Evolutionary conservation across 2,329 filamentous ascomycete genomes (phyloP).

Genomic region (Dissoconium aciculare): DNA sequence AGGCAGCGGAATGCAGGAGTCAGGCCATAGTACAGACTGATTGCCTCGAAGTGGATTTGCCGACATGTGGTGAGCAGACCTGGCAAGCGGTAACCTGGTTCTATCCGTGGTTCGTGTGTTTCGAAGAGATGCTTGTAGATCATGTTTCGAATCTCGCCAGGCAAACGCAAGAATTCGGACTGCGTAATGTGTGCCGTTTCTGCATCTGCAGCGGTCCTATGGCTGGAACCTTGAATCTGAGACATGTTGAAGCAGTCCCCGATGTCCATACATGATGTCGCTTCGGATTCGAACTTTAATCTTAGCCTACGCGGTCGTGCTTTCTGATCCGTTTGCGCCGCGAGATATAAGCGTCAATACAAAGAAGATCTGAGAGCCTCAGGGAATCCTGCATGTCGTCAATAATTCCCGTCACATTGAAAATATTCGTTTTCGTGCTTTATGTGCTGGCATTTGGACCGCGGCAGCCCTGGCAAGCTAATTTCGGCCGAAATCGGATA

Average conservation of each 20-base stretch:
- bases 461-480: too few relatives aligned
- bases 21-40: conserved; percentile 7
- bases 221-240: too few relatives aligned
- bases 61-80: conserved; percentile 7
- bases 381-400: too few relatives aligned
- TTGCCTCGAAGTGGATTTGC: conserved; percentile 8
- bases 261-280: too few relatives aligned
- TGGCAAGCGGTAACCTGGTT: conserved; percentile 9
- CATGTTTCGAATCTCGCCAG: conserved; percentile 11
- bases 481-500: too few relatives aligned
- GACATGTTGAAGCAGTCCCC: too few relatives aligned
- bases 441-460: too few relatives aligned
- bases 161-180: conserved; percentile 8
- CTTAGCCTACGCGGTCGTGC: not conserved
- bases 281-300: not conserved
- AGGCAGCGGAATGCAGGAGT: conserved; percentile 10
- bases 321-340: not conserved
- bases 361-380: too few relatives aligned
- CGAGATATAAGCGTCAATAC: not conserved
- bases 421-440: too few relatives aligned
- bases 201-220: not conserved
- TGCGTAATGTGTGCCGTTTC: not conserved
- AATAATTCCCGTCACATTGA: conserved; percentile 1
- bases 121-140: conserved; percentile 11
- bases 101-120: conserved; percentile 6